Evolutionary conservation across 2,329 filamentous ascomycete genomes (phyloP).

Genomic region (Chlorencoelia australis): DNA sequence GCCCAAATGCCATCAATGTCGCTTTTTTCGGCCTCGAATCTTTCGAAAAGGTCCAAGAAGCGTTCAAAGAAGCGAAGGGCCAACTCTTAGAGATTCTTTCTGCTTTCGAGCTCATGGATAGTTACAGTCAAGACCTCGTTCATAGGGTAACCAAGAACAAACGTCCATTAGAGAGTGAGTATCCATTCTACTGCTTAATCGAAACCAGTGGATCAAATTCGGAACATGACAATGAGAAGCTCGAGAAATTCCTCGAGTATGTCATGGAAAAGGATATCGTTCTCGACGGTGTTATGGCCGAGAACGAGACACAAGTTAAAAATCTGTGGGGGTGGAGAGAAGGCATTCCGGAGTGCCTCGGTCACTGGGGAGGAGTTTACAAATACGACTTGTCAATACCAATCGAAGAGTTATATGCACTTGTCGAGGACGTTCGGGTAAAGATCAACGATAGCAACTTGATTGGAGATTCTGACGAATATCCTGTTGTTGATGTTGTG

Average conservation of each 20-base stretch:
- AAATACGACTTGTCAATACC: constrained; percentile 98
- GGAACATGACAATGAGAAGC: constrained; percentile 88
- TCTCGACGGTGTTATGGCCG: constrained; percentile 78
- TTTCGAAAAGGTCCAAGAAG: constrained; percentile 77
- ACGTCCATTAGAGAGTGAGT: constrained; percentile 68
- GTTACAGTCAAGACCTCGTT: constrained; percentile 68
- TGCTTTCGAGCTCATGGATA: constrained; percentile 96
- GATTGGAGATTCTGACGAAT: constrained; percentile 62
- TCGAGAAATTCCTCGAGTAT: constrained; percentile 81
- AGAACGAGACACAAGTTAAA: constrained; percentile 83
- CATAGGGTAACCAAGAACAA: constrained; percentile 64
- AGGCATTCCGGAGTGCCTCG: constrained; percentile 79
- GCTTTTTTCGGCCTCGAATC: constrained; percentile 88
- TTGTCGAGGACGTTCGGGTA: constrained; percentile 76
- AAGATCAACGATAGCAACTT: constrained; percentile 66
- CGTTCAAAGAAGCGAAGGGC: constrained; percentile 80
- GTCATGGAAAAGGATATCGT: constrained; percentile 86
- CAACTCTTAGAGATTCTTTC: constrained; percentile 93
- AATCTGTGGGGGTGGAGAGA: constrained; percentile 88
- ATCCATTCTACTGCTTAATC: constrained; percentile 93
- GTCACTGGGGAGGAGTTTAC: constrained; percentile 90
- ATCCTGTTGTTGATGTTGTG: constrained; percentile 79
- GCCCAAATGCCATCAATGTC: constrained; percentile 82
- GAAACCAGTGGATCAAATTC: constrained; percentile 93
- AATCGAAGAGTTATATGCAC: constrained; percentile 70